Conservation (phyloP, 2,329 filamentous ascomycete genomes). For the Diplodia intermedia region DNA sequence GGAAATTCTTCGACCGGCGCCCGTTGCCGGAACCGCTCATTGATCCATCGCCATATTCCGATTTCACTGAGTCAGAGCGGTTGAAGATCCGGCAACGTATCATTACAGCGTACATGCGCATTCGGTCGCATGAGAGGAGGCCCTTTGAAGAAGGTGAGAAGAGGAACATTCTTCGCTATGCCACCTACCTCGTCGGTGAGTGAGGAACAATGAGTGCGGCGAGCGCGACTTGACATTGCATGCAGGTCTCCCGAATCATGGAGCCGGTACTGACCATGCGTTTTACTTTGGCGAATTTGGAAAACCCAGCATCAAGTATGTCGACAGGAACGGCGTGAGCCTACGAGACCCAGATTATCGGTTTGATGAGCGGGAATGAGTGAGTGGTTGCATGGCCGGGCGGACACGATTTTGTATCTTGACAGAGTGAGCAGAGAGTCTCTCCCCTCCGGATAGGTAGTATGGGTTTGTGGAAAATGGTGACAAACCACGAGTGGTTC, state of each 20-base stretch:
- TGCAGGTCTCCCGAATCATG: not conserved
- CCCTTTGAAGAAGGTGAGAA: not conserved
- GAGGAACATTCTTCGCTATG: not conserved
- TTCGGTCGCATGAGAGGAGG: not conserved
- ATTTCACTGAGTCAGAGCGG: not conserved
- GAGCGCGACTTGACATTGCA: not conserved
- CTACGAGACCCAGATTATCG: not conserved
- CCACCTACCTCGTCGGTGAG: not conserved
- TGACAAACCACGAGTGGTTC: too few species aligned
- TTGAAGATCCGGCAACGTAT: not conserved
- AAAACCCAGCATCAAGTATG: not conserved
- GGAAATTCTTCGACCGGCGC: not conserved
- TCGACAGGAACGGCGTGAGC: not conserved
- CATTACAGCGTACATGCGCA: not conserved
- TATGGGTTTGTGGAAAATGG: too few species aligned
- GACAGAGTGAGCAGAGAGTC: not conserved
- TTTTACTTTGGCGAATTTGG: not conserved
- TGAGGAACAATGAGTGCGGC: not conserved
- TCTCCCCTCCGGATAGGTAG: too few species aligned
- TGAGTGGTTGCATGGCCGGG: not conserved
- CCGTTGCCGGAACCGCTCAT: not conserved
- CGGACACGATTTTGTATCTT: not conserved
- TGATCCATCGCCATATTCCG: not conserved
- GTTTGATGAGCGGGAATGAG: not conserved
- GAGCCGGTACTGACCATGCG: not conserved